A percentile compares a stretch with the other conserved stretches of the same genome.
These are phyloP conservation scores for Colletotrichum acutatum DNA, from an alignment of 2,329 filamentous ascomycete genomes.

Conservation along the genomic window DNA sequence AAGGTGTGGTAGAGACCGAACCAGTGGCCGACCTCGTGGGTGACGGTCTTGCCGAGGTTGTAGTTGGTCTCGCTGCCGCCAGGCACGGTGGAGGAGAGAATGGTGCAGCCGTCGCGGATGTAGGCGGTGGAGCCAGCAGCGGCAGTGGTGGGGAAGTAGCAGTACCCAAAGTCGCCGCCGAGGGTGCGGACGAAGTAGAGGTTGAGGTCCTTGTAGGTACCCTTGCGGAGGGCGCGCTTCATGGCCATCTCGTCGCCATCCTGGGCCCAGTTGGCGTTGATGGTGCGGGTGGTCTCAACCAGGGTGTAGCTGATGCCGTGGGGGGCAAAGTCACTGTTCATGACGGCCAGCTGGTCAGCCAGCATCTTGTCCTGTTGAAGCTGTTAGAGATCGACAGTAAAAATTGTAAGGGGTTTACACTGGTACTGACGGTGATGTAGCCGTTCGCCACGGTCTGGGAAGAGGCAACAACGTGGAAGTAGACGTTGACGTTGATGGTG, in stretches of 20 bases:
- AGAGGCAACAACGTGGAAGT: slow-evolving; percentile 51
- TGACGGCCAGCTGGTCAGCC: slow-evolving; percentile 52
- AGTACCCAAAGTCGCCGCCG: slow-evolving; percentile 54
- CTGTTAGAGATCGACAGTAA: neutral
- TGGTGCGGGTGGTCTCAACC: slow-evolving; percentile 54
- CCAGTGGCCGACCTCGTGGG: slow-evolving; percentile 61
- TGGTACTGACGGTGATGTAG: slow-evolving; percentile 49
- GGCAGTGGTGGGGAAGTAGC: slow-evolving; percentile 56
- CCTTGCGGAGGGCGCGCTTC: slow-evolving; percentile 58
- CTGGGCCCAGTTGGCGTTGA: slow-evolving; percentile 58
- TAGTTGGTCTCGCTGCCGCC: slow-evolving; percentile 49
- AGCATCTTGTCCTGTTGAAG: slow-evolving; percentile 46
- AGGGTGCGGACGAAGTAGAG: slow-evolving; percentile 56
- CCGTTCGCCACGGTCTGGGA: slow-evolving; percentile 43
- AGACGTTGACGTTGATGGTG: slow-evolving; percentile 49
- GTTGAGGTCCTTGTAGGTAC: slow-evolving; percentile 55
- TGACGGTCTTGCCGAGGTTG: slow-evolving; percentile 46
- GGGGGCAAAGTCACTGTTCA: slow-evolving; percentile 57
- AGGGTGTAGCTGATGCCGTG: slow-evolving; percentile 58
- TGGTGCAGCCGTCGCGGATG: slow-evolving; percentile 52
- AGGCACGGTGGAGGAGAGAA: slow-evolving; percentile 50
- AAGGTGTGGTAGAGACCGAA: slow-evolving; percentile 61
- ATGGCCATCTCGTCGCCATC: slow-evolving; percentile 53
- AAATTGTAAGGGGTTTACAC: neutral
- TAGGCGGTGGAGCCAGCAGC: slow-evolving; percentile 45